Base-by-base conservation (phyloP, 2,329 filamentous ascomycete genomes). In the Blumeria hordei region DNA sequence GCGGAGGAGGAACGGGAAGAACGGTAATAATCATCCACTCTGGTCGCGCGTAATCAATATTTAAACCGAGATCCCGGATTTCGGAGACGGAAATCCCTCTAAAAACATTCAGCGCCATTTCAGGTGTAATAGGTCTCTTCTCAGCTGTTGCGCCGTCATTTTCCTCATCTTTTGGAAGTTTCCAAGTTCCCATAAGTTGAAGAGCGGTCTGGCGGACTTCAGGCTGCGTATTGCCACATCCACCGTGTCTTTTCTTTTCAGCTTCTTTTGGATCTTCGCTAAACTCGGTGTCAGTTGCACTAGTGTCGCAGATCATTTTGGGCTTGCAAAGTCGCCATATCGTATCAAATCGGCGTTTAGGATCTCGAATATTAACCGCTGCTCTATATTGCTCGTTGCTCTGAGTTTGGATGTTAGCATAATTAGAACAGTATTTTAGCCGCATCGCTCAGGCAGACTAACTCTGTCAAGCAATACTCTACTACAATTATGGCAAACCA, bases 11-110 rank as follows among this genome's bases (percentile, higher is more conserved):
- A 0, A 98, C 93, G 5, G 92, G 88, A 50, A 99, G 75, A 53
- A 96, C 88, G 0, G 88, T 94, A 58, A 98, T 73, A 58, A 98
- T 78, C 87, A 99, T 94, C 92, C 92, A 98, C 67, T 98, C 92
- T 0, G 92, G 92, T 50, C 90, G 82, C 56, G 93, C 90, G 63
- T 96, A 96, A 66, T 96, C 87, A 56, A 83, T 83, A 69, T 90
- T 98, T 63, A 98, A 72, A 36, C 92, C 92, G 71, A 99, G 86
- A 61, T 92, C 81, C 55, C 77, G 74, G 58, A 95, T 78, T 58
- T 94, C 90, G 16, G 82, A 76, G 57, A 88, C 81, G 2, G 79
- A 79, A 60, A 98, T 92, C 61, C 82, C 82, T 61, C 84, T 82
- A 69, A 99, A 85, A 63, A 96, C 84, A 62, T 83, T 82, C 60